phyloP scores from a whole-genome alignment of 768 basidiomycete genomes.

The Hericium rajendrae region DNA sequence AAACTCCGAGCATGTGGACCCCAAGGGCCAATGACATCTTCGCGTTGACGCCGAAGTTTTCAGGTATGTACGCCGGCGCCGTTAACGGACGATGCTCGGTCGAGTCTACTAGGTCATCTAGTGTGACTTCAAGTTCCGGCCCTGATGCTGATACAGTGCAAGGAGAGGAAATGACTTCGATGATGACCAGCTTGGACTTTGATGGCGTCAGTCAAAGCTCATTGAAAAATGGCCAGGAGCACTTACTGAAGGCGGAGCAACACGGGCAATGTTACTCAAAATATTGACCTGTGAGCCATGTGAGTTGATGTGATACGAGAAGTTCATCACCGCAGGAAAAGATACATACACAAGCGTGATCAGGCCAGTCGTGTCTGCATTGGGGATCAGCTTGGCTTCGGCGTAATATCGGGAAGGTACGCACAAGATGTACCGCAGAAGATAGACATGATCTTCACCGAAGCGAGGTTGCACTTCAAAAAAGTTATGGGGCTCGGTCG shows the following conservation, averaged over 20 bases:
- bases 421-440: constrained; percentile 5
- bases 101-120: not conserved
- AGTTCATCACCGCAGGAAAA: not conserved
- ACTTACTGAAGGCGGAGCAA: not conserved
- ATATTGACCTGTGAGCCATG: constrained; percentile 2
- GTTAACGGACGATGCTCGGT: not conserved
- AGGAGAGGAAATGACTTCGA: constrained; percentile 3
- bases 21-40: constrained; percentile 7
- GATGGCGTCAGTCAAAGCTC: not conserved
- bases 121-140: not conserved
- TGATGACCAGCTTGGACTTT: not conserved
- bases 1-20: constrained; percentile 10
- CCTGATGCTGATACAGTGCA: not conserved
- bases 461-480: constrained; percentile 3
- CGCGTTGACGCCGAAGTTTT: constrained; percentile 3
- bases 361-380: constrained; percentile 13
- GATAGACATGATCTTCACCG: constrained; percentile 1
- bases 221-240: too few species aligned
- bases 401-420: not conserved
- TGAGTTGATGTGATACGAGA: not conserved
- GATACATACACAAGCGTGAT: constrained; percentile 6
- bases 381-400: not conserved
- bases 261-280: constrained; percentile 3
- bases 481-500: not conserved
- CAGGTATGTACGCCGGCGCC: constrained; percentile 3